Conservation (phyloP, 2,329 filamentous ascomycete genomes). For the Penicillium sp. region DNA sequence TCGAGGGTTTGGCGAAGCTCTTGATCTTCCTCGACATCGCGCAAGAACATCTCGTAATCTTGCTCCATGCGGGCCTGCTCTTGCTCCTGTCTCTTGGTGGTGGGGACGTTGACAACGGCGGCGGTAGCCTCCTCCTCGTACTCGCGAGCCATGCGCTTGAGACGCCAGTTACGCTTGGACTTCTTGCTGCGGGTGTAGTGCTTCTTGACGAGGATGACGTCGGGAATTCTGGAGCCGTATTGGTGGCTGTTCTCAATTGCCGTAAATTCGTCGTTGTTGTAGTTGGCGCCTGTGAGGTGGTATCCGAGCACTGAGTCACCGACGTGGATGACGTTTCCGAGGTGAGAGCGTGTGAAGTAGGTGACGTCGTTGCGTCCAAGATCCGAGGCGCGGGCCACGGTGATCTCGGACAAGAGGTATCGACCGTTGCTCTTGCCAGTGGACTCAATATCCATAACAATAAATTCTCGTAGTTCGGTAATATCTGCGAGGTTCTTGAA, state of each 20-base stretch:
- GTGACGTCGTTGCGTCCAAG: slow-evolving; percentile 82
- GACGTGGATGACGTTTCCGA: slow-evolving; percentile 80
- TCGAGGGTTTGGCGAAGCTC: slow-evolving; percentile 83
- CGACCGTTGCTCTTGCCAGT: slow-evolving; percentile 74
- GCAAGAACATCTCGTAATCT: slow-evolving; percentile 96
- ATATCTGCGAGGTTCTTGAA: slow-evolving; percentile 84
- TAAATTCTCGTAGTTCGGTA: slow-evolving; percentile 84
- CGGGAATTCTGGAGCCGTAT: slow-evolving; percentile 78
- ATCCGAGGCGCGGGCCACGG: slow-evolving; percentile 82
- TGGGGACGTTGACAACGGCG: slow-evolving; percentile 38
- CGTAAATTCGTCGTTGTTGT: slow-evolving; percentile 86
- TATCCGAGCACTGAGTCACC: slow-evolving; percentile 97
- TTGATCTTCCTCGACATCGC: slow-evolving; percentile 92
- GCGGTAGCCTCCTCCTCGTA: slow-evolving; percentile 65
- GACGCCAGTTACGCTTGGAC: slow-evolving; percentile 85
- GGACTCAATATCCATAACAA: slow-evolving; percentile 91
- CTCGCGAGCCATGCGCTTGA: slow-evolving; percentile 90
- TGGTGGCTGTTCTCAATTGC: slow-evolving; percentile 76
- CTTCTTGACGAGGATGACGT: slow-evolving; percentile 96
- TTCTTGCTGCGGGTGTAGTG: slow-evolving; percentile 86
- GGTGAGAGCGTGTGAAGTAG: slow-evolving; percentile 87
- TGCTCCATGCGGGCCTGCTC: slow-evolving; percentile 86
- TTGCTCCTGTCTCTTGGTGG: slow-evolving; percentile 52
- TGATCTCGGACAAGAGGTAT: slow-evolving; percentile 82
- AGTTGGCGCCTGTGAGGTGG: slow-evolving; percentile 83